These are phyloP conservation scores for Ceratobasidium sp. DNA, from an alignment of 1,284 basidiomycete genomes.

Conservation along the genomic window DNA sequence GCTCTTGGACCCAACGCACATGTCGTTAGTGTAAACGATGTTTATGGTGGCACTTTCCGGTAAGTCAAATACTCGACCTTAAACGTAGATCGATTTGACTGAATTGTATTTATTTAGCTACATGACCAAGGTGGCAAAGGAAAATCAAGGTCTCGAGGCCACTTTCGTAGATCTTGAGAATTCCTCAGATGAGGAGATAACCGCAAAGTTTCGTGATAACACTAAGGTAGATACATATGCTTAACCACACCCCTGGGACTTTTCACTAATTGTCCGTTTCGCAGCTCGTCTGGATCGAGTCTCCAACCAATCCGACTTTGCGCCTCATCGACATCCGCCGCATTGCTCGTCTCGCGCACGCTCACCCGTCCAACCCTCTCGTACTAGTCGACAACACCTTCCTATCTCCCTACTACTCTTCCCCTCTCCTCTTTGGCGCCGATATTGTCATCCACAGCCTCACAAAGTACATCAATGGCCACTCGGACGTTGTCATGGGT, in stretches of 20 bases:
- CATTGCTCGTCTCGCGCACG: slow-evolving; percentile 72
- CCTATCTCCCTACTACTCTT: slow-evolving; percentile 92
- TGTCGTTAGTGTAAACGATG: slow-evolving; percentile 89
- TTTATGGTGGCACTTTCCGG: slow-evolving; percentile 93
- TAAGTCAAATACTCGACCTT: slow-evolving; percentile 69
- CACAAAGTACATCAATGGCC: slow-evolving; percentile 95
- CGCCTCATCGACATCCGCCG: slow-evolving; percentile 82
- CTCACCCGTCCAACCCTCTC: slow-evolving; percentile 69
- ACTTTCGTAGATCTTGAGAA: slow-evolving; percentile 89
- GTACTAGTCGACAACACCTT: slow-evolving; percentile 95
- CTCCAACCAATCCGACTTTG: slow-evolving; percentile 95
- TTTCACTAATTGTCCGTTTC: slow-evolving; percentile 15
- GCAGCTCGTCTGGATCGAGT: slow-evolving; percentile 96
- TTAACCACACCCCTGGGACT: slow-evolving; percentile 2
- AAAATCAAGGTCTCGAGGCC: slow-evolving; percentile 79
- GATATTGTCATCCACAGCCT: slow-evolving; percentile 84
- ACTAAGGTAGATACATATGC: slow-evolving; percentile 74
- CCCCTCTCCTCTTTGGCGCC: slow-evolving; percentile 89
- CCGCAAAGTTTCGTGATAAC: slow-evolving; percentile 76
- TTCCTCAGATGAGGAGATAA: slow-evolving; percentile 73
- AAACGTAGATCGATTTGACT: no score
- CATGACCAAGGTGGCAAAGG: slow-evolving; percentile 80
- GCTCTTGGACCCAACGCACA: slow-evolving; percentile 82
- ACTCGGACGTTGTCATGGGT: slow-evolving; percentile 93
- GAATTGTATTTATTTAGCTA: slow-evolving; percentile 52